A percentile compares a stretch with the other conserved stretches of the same genome.
These are phyloP conservation scores for Saccharomycopsis sp. DNA, from an alignment of 805 yeast genomes.

Conservation along the genomic window DNA sequence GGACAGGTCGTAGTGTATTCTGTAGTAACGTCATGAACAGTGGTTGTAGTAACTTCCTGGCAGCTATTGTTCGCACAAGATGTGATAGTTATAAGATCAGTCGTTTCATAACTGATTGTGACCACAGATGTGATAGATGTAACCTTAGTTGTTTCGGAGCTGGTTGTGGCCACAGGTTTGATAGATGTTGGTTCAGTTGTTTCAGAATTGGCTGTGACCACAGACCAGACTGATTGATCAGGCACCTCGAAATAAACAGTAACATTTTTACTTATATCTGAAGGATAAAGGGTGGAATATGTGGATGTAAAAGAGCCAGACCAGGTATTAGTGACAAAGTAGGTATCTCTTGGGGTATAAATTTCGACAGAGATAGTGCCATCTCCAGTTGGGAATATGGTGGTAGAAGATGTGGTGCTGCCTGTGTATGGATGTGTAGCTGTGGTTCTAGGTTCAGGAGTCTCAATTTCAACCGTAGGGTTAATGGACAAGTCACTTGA, in stretches of 20 bases:
- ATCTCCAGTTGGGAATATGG: background rate
- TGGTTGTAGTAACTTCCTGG: background rate
- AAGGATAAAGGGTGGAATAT: background rate
- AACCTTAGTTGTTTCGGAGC: background rate
- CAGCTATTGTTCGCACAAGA: background rate
- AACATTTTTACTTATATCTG: background rate
- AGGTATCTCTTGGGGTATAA: background rate
- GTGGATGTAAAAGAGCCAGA: constrained; percentile 1
- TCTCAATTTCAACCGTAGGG: background rate
- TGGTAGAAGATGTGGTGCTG: background rate
- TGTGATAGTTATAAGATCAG: background rate
- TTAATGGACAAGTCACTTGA: background rate
- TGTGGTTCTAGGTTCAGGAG: background rate
- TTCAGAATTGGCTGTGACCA: background rate
- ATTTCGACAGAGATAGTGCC: background rate
- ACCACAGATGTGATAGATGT: background rate
- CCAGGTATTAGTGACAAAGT: background rate
- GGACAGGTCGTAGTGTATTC: background rate
- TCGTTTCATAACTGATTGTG: background rate
- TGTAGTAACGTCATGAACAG: background rate
- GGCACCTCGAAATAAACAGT: background rate
- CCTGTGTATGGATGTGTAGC: background rate
- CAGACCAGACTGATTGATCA: background rate
- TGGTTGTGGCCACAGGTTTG: background rate
- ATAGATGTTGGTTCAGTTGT: background rate